Evolutionary conservation across 768 basidiomycete genomes (phyloP).

Genomic region (Amanita rubescens): DNA sequence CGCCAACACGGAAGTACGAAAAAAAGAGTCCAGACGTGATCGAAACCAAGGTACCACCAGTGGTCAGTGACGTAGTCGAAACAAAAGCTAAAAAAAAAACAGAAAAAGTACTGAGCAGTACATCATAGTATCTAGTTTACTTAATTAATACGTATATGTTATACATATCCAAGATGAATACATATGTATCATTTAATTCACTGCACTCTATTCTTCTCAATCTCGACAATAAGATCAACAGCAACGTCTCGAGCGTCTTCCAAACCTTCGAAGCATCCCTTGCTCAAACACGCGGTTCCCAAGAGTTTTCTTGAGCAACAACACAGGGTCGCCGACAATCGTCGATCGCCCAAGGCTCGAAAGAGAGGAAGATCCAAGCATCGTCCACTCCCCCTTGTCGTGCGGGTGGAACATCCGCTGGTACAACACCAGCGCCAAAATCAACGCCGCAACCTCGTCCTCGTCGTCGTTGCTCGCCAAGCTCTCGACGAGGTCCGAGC

Average conservation of each 20-base stretch:
- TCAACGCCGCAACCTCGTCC: conserved; percentile 25
- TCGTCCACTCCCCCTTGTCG: conserved; percentile 21
- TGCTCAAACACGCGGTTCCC: conserved; percentile 41
- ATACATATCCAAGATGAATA: conserved; percentile 2
- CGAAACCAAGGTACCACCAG: too few species aligned
- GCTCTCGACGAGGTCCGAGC: not conserved
- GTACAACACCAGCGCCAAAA: conserved; percentile 56
- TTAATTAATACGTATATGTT: not conserved
- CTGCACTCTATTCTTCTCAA: conserved; percentile 26
- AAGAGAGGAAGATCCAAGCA: conserved; percentile 57
- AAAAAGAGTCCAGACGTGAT: too few species aligned
- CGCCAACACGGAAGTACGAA: too few species aligned
- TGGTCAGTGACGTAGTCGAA: too few species aligned
- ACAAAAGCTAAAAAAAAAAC: too few species aligned
- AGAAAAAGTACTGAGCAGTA: too few species aligned
- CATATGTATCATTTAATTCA: not conserved
- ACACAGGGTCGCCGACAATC: conserved; percentile 23
- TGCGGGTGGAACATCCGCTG: conserved; percentile 45
- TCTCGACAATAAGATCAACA: conserved; percentile 59
- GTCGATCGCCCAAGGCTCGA: conserved; percentile 34
- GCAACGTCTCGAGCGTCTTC: conserved; percentile 75
- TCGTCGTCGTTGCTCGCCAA: conserved; percentile 8
- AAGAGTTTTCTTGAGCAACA: conserved; percentile 32
- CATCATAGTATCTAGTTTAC: not conserved
- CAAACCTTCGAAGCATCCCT: conserved; percentile 24